These are phyloP conservation scores for Cyclocybe aegerita DNA, from an alignment of 768 basidiomycete genomes.

Conservation along the genomic window DNA sequence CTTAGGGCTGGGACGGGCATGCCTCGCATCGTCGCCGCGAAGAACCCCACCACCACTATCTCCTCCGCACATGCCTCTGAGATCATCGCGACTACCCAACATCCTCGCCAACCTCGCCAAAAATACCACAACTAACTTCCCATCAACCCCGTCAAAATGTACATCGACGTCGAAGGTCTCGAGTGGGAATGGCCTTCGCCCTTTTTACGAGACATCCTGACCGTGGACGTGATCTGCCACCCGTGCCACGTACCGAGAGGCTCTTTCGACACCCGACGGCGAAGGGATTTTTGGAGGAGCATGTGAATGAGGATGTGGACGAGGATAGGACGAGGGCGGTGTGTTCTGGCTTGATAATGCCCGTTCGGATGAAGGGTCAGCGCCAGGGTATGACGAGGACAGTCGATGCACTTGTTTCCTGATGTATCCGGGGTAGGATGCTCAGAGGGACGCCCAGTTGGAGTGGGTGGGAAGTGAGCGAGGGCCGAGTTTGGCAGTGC, in stretches of 20 bases:
- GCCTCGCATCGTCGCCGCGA: slow-evolving; percentile 68
- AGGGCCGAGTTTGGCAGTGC: slow-evolving; percentile 39
- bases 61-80: slow-evolving; percentile 13
- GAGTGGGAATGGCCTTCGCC: slow-evolving; percentile 63
- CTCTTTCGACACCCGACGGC: slow-evolving; percentile 36
- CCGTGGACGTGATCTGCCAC: slow-evolving; percentile 80
- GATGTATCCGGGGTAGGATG: slow-evolving; percentile 6
- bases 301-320: not conserved
- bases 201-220: slow-evolving; percentile 55
- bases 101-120: slow-evolving; percentile 65
- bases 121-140: slow-evolving; percentile 60
- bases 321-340: slow-evolving; percentile 26
- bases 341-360: slow-evolving; percentile 74
- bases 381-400: slow-evolving; percentile 58
- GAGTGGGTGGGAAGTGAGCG: not conserved
- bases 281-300: not conserved
- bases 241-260: slow-evolving; percentile 59
- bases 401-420: slow-evolving; percentile 55
- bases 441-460: not conserved
- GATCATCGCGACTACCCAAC: slow-evolving; percentile 67
- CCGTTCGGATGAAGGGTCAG: slow-evolving; percentile 62
- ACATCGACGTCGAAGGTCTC: slow-evolving; percentile 47
- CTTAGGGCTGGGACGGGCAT: slow-evolving; percentile 87
- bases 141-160: slow-evolving; percentile 2
- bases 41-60: slow-evolving; percentile 22